A percentile compares a stretch with the other conserved stretches of the same genome.
These are phyloP conservation scores for Limnanthes douglasii DNA, from an alignment of 345 rosid species.

Conservation along the genomic window DNA sequence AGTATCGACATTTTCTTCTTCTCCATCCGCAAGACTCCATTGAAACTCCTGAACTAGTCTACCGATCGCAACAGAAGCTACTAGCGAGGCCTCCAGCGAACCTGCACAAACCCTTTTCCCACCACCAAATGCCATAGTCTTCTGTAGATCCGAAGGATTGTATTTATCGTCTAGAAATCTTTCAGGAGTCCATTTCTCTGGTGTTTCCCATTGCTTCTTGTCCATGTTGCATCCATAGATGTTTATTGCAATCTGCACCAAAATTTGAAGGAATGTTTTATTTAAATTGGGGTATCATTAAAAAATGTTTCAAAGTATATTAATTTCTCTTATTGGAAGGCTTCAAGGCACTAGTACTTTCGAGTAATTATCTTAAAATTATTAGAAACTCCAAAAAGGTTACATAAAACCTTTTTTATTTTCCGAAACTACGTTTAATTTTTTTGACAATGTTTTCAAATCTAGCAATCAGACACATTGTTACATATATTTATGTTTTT, in stretches of 20 bases:
- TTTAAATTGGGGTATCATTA: neutral
- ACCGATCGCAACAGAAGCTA: constrained; percentile 45
- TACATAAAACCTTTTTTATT: neutral
- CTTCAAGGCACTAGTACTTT: neutral
- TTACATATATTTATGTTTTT: too few relatives aligned
- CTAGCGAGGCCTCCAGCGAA: constrained; percentile 46
- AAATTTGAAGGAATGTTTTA: neutral
- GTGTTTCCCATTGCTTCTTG: constrained; percentile 50
- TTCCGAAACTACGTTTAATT: too few relatives aligned
- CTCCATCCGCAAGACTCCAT: constrained; percentile 53
- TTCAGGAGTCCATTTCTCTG: constrained; percentile 70
- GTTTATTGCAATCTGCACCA: constrained; percentile 66
- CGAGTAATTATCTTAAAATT: neutral
- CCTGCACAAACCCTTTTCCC: constrained; percentile 81
- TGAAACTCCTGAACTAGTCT: constrained; percentile 70
- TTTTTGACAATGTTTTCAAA: neutral
- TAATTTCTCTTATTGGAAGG: neutral
- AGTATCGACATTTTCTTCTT: constrained; percentile 50
- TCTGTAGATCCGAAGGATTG: constrained; percentile 40
- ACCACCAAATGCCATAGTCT: constrained; percentile 90
- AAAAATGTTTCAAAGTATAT: neutral
- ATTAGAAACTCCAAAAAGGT: neutral
- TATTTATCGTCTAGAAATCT: constrained; percentile 41
- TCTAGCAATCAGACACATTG: too few relatives aligned
- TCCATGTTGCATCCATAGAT: constrained; percentile 89